Evolutionary conservation across 768 basidiomycete genomes (phyloP).

Genomic region (Calocybe indica): DNA sequence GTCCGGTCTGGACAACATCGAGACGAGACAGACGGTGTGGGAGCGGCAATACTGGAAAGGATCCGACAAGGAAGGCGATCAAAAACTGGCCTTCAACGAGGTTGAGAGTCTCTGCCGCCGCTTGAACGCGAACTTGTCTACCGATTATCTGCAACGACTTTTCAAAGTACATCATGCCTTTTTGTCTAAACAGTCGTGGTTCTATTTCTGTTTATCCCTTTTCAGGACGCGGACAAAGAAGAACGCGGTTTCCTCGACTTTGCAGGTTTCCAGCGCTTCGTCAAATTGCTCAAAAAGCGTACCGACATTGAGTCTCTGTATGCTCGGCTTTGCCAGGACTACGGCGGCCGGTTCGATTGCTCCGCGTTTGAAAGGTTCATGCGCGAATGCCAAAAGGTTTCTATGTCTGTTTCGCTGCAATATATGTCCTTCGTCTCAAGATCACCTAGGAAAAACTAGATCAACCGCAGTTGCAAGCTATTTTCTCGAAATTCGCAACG

Average conservation of each 20-base stretch:
- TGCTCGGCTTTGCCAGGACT: conserved; percentile 23
- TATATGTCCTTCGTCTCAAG: neutral
- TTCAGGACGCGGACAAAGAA: conserved; percentile 58
- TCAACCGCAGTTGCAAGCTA: neutral
- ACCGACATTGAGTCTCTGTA: conserved; percentile 75
- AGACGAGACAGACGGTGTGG: conserved; percentile 67
- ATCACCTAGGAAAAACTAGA: neutral
- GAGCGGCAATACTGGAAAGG: conserved; percentile 80
- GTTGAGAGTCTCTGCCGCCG: conserved; percentile 66
- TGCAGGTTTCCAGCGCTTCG: conserved; percentile 72
- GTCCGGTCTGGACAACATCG: conserved; percentile 57
- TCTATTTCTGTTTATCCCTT: neutral
- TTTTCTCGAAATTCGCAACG: conserved; percentile 1
- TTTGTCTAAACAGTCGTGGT: neutral
- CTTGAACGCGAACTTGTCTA: conserved; percentile 57
- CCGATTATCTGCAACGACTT: conserved; percentile 44
- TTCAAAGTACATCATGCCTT: conserved; percentile 45
- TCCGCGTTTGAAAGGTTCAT: conserved; percentile 40
- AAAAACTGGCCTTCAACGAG: conserved; percentile 63
- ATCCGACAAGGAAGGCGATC: conserved; percentile 56
- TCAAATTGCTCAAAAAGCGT: conserved; percentile 77
- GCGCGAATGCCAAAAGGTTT: conserved; percentile 36
- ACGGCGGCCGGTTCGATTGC: conserved; percentile 34
- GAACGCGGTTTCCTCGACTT: conserved; percentile 65
- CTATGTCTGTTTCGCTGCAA: conserved; percentile 2